Percentiles rank a stretch among this genome's conserved stretches.
phyloP scores from a whole-genome alignment of 2,329 filamentous ascomycete species.

The Alternaria infectoria region DNA sequence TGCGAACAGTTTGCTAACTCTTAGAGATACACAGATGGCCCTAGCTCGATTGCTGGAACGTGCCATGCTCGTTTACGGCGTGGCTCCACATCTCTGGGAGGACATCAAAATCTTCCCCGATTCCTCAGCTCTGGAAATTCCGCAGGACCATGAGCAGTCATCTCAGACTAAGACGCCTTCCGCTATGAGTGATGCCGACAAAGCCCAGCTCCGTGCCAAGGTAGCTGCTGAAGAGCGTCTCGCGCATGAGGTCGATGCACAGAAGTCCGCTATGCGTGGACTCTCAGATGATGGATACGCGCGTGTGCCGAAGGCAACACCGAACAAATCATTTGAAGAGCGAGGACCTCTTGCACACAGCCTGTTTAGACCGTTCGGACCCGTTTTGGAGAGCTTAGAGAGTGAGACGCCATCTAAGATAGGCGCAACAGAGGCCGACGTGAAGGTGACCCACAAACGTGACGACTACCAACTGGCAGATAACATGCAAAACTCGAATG shows the following conservation, averaged over 20 bases:
- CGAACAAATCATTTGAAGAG: conserved; percentile 24
- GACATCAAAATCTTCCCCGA: conserved; percentile 1
- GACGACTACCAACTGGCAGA: conserved; percentile 29
- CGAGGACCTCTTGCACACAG: conserved; percentile 36
- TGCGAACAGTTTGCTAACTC: conserved; percentile 30
- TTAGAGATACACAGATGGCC: conserved; percentile 41
- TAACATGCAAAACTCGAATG: conserved; percentile 35
- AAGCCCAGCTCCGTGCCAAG: conserved; percentile 14
- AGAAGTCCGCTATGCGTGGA: conserved; percentile 36
- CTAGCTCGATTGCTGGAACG: conserved; percentile 32
- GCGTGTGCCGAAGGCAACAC: conserved; percentile 15
- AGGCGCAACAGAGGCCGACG: conserved; percentile 12
- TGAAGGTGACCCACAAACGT: conserved; percentile 14
- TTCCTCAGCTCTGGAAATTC: background rate
- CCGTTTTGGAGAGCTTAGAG: conserved; percentile 33
- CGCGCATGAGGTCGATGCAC: conserved; percentile 34
- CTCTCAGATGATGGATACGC: conserved; percentile 40
- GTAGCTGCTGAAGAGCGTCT: conserved; percentile 30
- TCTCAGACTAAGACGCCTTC: background rate
- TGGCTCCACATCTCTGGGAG: conserved; percentile 19
- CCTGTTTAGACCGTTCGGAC: conserved; percentile 39
- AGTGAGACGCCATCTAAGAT: conserved; percentile 15
- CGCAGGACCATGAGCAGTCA: background rate
- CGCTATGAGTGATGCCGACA: conserved; percentile 1
- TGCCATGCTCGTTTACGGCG: conserved; percentile 28